Evolutionary conservation across 164 flowering plant species (phyloP).

Genomic region (Liquidambar formosana): DNA sequence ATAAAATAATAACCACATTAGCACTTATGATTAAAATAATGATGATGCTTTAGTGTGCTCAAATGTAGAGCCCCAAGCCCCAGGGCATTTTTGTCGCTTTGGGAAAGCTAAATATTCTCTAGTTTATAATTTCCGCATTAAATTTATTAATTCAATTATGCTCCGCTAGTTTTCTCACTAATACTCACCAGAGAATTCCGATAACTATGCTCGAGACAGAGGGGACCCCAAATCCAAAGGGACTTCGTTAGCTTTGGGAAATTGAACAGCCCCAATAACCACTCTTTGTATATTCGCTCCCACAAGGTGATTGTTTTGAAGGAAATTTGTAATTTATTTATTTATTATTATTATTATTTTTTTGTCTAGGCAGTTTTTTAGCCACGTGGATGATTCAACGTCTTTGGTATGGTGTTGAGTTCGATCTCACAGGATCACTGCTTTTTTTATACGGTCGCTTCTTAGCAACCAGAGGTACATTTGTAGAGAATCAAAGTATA

Average conservation of each 20-base stretch:
- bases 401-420: too few relatives aligned
- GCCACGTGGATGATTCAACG: too few relatives aligned
- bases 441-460: too few relatives aligned
- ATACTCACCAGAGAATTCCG: conserved; percentile 5
- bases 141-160: neutral
- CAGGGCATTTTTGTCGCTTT: conserved; percentile 59
- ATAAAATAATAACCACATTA: too few relatives aligned
- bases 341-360: too few relatives aligned
- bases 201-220: neutral
- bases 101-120: conserved; percentile 51
- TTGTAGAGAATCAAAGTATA: too few relatives aligned
- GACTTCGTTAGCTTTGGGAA: conserved; percentile 10
- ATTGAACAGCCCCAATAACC: neutral
- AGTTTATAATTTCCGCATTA: conserved; percentile 4
- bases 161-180: neutral
- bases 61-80: conserved; percentile 20
- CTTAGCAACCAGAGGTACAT: too few relatives aligned
- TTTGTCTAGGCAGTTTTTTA: too few relatives aligned
- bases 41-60: conserved; percentile 27
- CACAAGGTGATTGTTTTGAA: too few relatives aligned
- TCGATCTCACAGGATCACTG: too few relatives aligned
- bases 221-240: conserved; percentile 1
- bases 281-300: too few relatives aligned
- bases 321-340: too few relatives aligned
- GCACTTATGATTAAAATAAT: neutral